Conservation (phyloP, 441 rosid species). For the Aquilaria agallochum region DNA sequence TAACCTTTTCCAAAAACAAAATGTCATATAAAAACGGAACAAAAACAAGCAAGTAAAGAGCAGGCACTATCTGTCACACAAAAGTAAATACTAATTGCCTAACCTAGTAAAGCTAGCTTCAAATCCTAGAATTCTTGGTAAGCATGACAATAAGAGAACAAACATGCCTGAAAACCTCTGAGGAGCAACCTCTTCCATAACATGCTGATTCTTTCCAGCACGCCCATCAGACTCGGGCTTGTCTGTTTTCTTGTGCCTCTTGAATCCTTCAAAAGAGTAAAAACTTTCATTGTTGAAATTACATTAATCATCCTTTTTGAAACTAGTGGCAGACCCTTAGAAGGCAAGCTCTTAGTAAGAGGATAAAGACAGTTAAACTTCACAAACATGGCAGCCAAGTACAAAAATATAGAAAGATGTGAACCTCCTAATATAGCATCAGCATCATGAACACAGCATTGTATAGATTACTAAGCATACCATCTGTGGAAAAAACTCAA, state of each 20-base stretch:
- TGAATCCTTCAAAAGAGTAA: slow-evolving; percentile 25
- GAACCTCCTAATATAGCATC: too few species aligned
- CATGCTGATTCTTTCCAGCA: slow-evolving; percentile 22
- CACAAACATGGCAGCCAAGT: background rate
- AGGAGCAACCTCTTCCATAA: slow-evolving; percentile 24
- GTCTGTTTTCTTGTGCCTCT: slow-evolving; percentile 27
- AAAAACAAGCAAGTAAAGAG: slow-evolving; percentile 6
- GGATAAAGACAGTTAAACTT: background rate
- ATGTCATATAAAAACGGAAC: background rate
- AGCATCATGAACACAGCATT: too few species aligned
- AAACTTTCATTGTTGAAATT: background rate
- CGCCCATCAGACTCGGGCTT: slow-evolving; percentile 22
- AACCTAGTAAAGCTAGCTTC: background rate
- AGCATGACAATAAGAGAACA: background rate
- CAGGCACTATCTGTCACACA: background rate
- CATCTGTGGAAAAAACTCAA: background rate
- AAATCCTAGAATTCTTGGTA: background rate
- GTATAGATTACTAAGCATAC: too few species aligned
- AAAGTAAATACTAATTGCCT: background rate
- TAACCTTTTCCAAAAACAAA: background rate
- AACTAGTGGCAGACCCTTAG: too few species aligned
- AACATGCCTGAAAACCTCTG: slow-evolving; percentile 33
- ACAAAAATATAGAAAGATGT: too few species aligned
- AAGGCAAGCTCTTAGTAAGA: background rate
- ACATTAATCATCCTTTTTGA: background rate